Conservation (phyloP, 2,329 filamentous ascomycete species). For the Fusarium fracticaudum region DNA sequence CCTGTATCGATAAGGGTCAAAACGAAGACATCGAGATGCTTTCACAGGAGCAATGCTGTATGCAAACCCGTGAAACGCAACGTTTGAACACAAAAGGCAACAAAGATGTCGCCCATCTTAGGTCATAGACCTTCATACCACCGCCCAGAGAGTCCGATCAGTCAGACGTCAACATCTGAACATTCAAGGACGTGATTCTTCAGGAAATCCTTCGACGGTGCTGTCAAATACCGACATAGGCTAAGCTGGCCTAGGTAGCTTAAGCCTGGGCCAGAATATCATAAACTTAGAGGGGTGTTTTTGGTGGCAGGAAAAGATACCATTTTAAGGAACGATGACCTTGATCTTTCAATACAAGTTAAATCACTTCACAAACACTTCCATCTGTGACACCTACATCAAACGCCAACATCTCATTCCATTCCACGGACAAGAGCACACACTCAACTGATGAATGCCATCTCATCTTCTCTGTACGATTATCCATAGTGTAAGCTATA, state of each 20-base stretch:
- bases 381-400: background rate
- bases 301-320: background rate
- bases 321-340: background rate
- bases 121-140: background rate
- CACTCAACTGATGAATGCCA: background rate
- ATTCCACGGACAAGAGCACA: background rate
- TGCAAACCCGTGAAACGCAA: background rate
- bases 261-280: background rate
- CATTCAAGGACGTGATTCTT: background rate
- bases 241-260: background rate
- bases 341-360: background rate
- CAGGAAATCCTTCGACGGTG: too few species aligned
- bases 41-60: background rate
- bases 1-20: too few species aligned
- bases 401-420: background rate
- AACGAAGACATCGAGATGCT: background rate
- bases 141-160: background rate
- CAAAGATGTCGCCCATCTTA: too few species aligned
- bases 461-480: background rate
- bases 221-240: background rate
- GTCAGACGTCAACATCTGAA: background rate
- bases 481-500: slow-evolving; percentile 23
- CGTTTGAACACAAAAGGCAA: background rate
- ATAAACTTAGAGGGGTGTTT: background rate
- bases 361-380: background rate